Evolutionary conservation across 805 yeast genomes (phyloP).

Genomic region (Torulaspora microellipsoides): DNA sequence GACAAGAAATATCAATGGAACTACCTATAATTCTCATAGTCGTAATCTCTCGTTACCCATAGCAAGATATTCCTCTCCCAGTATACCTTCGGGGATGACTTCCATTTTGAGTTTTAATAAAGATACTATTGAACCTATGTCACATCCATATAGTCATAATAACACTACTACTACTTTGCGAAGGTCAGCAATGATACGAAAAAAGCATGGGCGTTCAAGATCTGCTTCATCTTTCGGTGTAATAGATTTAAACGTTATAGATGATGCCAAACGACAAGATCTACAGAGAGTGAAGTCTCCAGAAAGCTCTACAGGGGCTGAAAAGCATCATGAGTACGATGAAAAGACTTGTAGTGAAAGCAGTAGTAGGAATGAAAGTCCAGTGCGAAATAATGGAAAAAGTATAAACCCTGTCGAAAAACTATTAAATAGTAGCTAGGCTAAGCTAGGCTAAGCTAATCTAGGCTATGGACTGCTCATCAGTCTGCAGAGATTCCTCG

Average conservation of each 20-base stretch:
- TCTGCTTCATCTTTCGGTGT: slow-evolving; percentile 30
- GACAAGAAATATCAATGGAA: neutral
- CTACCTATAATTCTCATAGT: slow-evolving; percentile 8
- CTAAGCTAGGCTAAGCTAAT: too few species aligned
- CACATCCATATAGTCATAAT: neutral
- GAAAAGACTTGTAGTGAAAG: slow-evolving; percentile 33
- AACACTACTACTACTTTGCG: slow-evolving; percentile 1
- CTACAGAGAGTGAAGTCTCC: slow-evolving; percentile 5
- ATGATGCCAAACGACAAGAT: slow-evolving; percentile 14
- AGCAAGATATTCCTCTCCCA: slow-evolving; percentile 8
- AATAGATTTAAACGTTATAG: slow-evolving; percentile 28
- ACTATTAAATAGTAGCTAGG: slow-evolving; percentile 11
- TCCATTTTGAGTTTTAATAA: slow-evolving; percentile 22
- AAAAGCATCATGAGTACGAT: slow-evolving; percentile 17
- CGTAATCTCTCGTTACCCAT: slow-evolving; percentile 25
- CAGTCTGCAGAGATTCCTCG: slow-evolving; percentile 9
- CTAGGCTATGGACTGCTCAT: neutral
- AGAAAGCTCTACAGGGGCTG: slow-evolving; percentile 7
- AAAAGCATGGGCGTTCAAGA: slow-evolving; percentile 28
- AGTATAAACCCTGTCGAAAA: slow-evolving; percentile 12
- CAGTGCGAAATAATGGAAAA: slow-evolving; percentile 10
- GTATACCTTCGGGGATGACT: slow-evolving; percentile 18
- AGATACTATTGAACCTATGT: neutral
- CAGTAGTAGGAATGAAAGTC: slow-evolving; percentile 26
- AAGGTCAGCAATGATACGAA: slow-evolving; percentile 11